Base-by-base conservation (phyloP, 1,284 basidiomycete species). In the Leccinum solheimii region DNA sequence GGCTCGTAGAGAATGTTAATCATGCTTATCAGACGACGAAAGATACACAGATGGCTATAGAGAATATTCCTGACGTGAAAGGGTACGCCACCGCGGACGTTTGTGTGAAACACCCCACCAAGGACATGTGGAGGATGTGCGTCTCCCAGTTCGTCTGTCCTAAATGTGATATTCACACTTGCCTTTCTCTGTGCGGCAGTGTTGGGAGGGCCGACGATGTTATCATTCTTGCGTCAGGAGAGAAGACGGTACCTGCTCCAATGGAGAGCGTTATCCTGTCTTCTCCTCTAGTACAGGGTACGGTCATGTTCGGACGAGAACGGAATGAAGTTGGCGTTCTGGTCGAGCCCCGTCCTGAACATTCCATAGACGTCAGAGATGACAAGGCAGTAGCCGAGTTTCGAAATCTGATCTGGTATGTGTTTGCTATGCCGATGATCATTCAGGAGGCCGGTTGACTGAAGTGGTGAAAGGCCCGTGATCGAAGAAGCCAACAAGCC, bases 21-120 rank as follows among this genome's bases (percentile, higher is more conserved):
- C 16, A 5, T 14, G 26, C 10, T 55, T 23, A 53, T n/a, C 11
- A 74, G 70, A 63, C 64, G 8, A 66, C 62, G 6, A 60, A 66
- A 16, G 65, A 57, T 11, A 60, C 69, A 16, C 65, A 64, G 13
- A 60, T 65, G 5, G 53, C 62, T 2, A 55, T 74, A 10, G 66
- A 72, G 55, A 74, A 74, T 52, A 36, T 68, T 3, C 62, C 67
- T 5, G 68, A 66, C 40, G 45, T 58, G 3, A 58, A 62, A 23
- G 68, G 69, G 4, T 69, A 67, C 48, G 68, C 69, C 9, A 70
- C 68, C 0, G 59, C 61, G 0, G 68, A 70, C 45, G 11, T 70
- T 5, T 70, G 67, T 23, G 36, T 60, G 1, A 62, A 58, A 19
- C 69, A 70, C 36, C 69, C 67, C 1, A 69, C 68, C 5, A 68